phyloP scores from a whole-genome alignment of 257 asterid species.

The Solanum chiquidenum region DNA sequence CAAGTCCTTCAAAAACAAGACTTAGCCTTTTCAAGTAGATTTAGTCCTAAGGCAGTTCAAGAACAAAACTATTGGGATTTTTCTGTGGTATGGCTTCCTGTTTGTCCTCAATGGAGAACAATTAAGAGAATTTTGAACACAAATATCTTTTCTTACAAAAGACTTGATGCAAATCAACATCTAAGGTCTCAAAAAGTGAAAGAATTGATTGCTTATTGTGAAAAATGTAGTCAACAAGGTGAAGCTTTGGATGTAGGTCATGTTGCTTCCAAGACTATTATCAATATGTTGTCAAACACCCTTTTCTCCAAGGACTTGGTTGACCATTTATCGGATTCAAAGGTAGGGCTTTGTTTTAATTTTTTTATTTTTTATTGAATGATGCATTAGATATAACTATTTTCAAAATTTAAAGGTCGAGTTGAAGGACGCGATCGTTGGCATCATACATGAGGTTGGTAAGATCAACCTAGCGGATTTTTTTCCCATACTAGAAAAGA shows the following conservation, averaged over 20 bases:
- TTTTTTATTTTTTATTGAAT: no score
- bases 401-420: neutral
- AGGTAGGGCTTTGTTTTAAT: neutral
- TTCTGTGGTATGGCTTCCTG: neutral
- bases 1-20: neutral
- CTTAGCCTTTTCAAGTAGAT: neutral
- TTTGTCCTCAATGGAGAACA: neutral
- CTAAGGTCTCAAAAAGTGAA: conserved; percentile 29
- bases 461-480: neutral
- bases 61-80: neutral
- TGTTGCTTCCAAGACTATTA: conserved; percentile 1
- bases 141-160: conserved; percentile 22
- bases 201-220: conserved; percentile 47
- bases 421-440: neutral
- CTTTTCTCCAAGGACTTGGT: conserved; percentile 43
- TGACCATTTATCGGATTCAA: conserved; percentile 44
- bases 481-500: neutral
- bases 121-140: conserved; percentile 6
- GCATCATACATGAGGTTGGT: neutral
- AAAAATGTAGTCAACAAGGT: conserved; percentile 25
- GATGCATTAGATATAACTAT: no score
- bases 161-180: conserved; percentile 30
- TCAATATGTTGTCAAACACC: conserved; percentile 46
- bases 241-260: conserved; percentile 44
- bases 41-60: neutral